Evolutionary conservation across 371 early-diverging fungal species (phyloP), one percentile per base, ranked within the genome.

Genomic region (Dipsacomyces acuminosporus): DNA sequence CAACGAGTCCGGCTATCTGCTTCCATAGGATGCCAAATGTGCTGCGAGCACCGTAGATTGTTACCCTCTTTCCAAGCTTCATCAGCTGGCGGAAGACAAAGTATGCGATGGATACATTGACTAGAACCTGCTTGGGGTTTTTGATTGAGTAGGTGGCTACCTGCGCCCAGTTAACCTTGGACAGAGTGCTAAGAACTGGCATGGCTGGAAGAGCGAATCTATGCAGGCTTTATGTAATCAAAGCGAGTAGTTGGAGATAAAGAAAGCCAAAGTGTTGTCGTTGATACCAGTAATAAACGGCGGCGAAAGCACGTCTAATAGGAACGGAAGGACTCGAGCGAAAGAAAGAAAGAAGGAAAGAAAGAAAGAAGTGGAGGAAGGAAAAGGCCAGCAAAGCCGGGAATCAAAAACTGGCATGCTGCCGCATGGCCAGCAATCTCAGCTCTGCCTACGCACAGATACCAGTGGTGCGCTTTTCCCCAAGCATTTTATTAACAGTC

Each of bases 181-280:
- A 50, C 23, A 69, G 59, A 14, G 69, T 62, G 56, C 69, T 62
- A 22, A 69, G 54, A 7, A 58, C 59, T 44, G 63, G 22, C 69
- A 69, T 69, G 38, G 14, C 30, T 11, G 11, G 30, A 11, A 5
- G 11, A 19, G 9, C 11, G 14, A 34, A 25, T 34, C 1, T 13
- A 30, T 1, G 15, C 6, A 7, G 30, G 4, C 14, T 21, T 3
- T 21, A 8, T 23, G 13, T 24, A 17, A 18, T 34, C n/a, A 11
- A 13, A 34, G 20, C n/a, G 24, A 13, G 8, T 41, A 21, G 18
- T 35, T 23, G 5, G 25, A 24, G 45, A 8, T 38, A 47, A 24
- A 17, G 5, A 14, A 23, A n/a, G n/a, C n/a, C n/a, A n/a, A n/a
- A n/a, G n/a, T n/a, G n/a, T n/a, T n/a, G n/a, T n/a, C n/a, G n/a